These are phyloP conservation scores for Pythium sukuiense DNA, from an alignment of 352 stramenopile species.

Conservation along the genomic window DNA sequence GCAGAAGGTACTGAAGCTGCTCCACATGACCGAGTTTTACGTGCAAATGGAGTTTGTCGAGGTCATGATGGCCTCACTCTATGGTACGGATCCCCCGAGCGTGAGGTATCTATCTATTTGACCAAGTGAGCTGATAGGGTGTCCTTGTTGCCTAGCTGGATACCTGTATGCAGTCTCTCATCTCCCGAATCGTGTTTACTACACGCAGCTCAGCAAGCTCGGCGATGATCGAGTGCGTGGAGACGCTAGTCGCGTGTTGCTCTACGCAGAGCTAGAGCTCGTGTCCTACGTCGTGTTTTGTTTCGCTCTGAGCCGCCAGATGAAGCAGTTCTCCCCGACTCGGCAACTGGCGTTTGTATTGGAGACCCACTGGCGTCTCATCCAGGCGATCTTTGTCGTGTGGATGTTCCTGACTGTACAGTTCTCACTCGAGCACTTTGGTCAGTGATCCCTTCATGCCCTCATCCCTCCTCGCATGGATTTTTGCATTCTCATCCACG, in stretches of 20 bases:
- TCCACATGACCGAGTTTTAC: conserved; percentile 36
- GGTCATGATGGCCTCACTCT: conserved; percentile 22
- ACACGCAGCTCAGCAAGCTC: conserved; percentile 27
- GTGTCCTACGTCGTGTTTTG: background rate
- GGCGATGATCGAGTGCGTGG: conserved; percentile 19
- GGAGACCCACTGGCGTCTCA: background rate
- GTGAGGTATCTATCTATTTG: no score
- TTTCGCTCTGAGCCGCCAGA: background rate
- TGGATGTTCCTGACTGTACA: conserved; percentile 34
- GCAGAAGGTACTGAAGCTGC: conserved; percentile 23
- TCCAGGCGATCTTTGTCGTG: conserved; percentile 11
- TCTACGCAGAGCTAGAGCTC: conserved; percentile 1
- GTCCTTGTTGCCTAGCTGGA: conserved; percentile 8
- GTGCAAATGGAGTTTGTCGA: conserved; percentile 31
- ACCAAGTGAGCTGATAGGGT: no score
- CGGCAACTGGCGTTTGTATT: background rate
- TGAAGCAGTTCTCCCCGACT: background rate
- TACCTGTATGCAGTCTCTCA: conserved; percentile 30
- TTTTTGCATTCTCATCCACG: no score
- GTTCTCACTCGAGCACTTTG: conserved; percentile 26
- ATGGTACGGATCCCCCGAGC: conserved; percentile 5
- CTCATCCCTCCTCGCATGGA: no score
- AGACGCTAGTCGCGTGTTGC: background rate
- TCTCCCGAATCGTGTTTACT: conserved; percentile 32
- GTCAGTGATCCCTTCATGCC: conserved; percentile 4